Base-by-base conservation (phyloP, 2,329 filamentous ascomycete genomes). In the Ceratocystis papillata region DNA sequence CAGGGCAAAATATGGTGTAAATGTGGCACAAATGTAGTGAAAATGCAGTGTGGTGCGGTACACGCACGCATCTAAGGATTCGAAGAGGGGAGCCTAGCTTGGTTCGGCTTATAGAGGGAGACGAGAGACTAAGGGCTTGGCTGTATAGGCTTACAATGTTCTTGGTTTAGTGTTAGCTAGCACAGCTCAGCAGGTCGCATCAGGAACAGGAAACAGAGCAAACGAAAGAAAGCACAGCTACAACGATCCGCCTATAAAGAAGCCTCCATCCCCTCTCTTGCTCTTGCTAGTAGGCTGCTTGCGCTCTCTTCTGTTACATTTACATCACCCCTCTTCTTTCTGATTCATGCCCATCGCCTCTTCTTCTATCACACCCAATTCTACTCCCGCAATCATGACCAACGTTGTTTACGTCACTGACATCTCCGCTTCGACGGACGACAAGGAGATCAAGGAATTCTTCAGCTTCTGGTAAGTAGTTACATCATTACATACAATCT, bases 401-500 rank as follows among this genome's bases (percentile, higher is more conserved):
- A 75, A 77, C 72, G 93, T 88, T 63, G 90, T 96, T 70, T 80
- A 92, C 79, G 92, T 97, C 73, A 88, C 89, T 79, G 92, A 94
- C 79, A 96, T 99, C 78, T 86, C 89, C 71, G 75, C 80, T 69
- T 78, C 87, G 75, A 96, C 93, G 67, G 85, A 83, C 71, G 91
- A 99, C 77, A 87, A 92, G 78, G 91, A 97, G 78, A 86, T 99
- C 72, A 86, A 85, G 74, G 92, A 96, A 75, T 99, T 99, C 82
- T 99, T 99, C 82, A 94, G 88, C 80, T 97, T 97, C 78, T 88
- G 85, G 90, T 93, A 82, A 75, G 37, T 41, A 4, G 84, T 17
- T 37, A 37, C 20, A 28, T 20, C 5, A n/a, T 48, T 48, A 48
- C 20, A 48, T 48, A 17, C 30, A 25, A 15, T 53, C n/a, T 41